phyloP scores from a whole-genome alignment of 2,329 filamentous ascomycete species.

The Geosmithia morbida region DNA sequence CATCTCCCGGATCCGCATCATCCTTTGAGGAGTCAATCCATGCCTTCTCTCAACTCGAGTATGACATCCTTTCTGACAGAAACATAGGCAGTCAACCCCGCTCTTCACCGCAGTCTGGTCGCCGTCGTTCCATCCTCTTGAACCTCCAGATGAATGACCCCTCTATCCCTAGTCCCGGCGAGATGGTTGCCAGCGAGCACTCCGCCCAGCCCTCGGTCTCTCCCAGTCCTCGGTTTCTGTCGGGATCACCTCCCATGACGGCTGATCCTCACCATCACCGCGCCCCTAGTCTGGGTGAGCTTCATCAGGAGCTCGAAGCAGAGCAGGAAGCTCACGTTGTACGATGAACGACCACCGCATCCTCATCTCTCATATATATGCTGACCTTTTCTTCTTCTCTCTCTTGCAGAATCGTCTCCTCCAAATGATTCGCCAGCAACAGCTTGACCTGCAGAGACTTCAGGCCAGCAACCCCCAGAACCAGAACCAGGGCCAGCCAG shows the following conservation, averaged over 20 bases:
- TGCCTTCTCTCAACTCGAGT: too few species aligned
- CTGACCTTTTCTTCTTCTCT: conserved; percentile 2
- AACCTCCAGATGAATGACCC: conserved; percentile 65
- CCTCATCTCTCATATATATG: neutral
- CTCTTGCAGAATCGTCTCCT: conserved; percentile 52
- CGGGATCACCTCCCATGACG: conserved; percentile 27
- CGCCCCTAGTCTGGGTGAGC: conserved; percentile 57
- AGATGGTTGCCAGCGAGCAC: conserved; percentile 36
- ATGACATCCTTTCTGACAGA: too few species aligned
- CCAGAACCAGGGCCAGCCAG: conserved; percentile 2
- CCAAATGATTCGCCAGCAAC: conserved; percentile 62
- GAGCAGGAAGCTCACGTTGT: conserved; percentile 70
- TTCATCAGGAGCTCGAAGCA: conserved; percentile 66
- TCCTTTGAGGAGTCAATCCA: too few species aligned
- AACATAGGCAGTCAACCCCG: neutral
- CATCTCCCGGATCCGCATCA: too few species aligned
- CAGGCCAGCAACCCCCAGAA: conserved; percentile 27
- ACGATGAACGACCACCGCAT: conserved; percentile 24
- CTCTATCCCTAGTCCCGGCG: conserved; percentile 49
- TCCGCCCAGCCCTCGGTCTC: conserved; percentile 10
- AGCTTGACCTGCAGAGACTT: conserved; percentile 52
- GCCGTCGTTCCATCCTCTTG: conserved; percentile 55
- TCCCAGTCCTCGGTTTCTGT: conserved; percentile 29
- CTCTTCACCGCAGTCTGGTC: conserved; percentile 30
- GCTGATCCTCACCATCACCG: conserved; percentile 43